These are phyloP conservation scores for Chamaenerion angustifolium DNA, from an alignment of 345 rosid genomes.

Conservation along the genomic window DNA sequence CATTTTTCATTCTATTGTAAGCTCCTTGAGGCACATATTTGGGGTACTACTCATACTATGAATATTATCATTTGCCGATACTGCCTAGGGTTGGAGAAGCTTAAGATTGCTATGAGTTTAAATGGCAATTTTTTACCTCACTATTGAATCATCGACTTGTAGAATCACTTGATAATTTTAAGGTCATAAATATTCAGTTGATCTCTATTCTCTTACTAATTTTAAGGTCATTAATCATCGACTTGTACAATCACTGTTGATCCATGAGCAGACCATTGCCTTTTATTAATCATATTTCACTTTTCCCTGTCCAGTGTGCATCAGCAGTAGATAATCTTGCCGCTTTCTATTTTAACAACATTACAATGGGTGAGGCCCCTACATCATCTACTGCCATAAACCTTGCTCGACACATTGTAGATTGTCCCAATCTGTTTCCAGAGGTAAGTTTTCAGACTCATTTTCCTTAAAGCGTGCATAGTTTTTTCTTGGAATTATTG, in stretches of 20 bases:
- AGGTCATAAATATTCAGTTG: too few relatives aligned
- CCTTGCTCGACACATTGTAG: slow-evolving; percentile 79
- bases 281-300: not conserved
- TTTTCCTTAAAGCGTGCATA: not conserved
- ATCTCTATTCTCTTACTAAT: too few relatives aligned
- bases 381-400: slow-evolving; percentile 55
- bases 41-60: too few relatives aligned
- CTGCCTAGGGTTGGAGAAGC: too few relatives aligned
- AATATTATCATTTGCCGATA: too few relatives aligned
- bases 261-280: too few relatives aligned
- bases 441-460: slow-evolving; percentile 37
- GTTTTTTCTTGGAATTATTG: not conserved
- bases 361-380: slow-evolving; percentile 87
- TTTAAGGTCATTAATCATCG: too few relatives aligned
- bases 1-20: not conserved
- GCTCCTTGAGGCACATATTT: not conserved
- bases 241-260: too few relatives aligned
- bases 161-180: too few relatives aligned
- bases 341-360: slow-evolving; percentile 87
- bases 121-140: too few relatives aligned
- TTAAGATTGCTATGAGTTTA: too few relatives aligned
- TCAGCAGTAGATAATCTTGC: slow-evolving; percentile 94
- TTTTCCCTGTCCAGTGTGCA: slow-evolving; percentile 60
- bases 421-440: slow-evolving; percentile 88
- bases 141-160: too few relatives aligned